Evolutionary conservation across 2,329 filamentous ascomycete genomes (phyloP), one percentile per base, ranked within the genome.

Genomic region (Fusarium sterilihyphosum): DNA sequence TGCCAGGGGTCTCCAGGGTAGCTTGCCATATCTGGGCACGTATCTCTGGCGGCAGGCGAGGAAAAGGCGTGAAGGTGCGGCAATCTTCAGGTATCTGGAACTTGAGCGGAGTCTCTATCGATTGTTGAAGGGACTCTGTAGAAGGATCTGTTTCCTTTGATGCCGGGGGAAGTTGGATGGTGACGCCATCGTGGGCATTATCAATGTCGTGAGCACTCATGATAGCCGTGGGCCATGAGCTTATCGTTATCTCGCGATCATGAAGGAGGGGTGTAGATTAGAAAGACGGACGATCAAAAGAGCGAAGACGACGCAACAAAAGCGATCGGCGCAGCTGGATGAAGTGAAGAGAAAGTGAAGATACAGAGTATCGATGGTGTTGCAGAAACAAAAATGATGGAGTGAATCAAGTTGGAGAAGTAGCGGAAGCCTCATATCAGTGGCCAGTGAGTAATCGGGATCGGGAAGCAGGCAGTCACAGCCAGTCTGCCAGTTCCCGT

Each of bases 21-120:
- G 59, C 52, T 44, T 78, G 78, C 82, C 82, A 84, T 61, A 84
- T 82, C 43, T 80, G 77, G 35, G 80, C 75, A 37, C 82, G 82
- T 14, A 84, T 76, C 61, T 84, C 82, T 7, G 78, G 65, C 3
- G 82, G 82, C n/a, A 84, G 69, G n/a, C 70, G 76, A 20, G 73
- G 38, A 61, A 84, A 84, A 8, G 74, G 77, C 7, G 71, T 54
- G 63, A 84, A 84, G 33, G 59, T 74, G 41, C 81, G 80, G 31
- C 73, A 83, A 35, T 76, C 65, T 26, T 76, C 60, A 11, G 81
- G 82, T 37, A 83, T 73, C 10, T 80, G 44, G 56, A 83, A 84
- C 40, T 77, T 82, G 62, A 83, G 53, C 17, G 68, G 61, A 14
- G 43, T 22, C 6, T 59, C 61, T 50, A 59, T 60, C 4, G 44